Evolutionary conservation across 257 asterid species (phyloP), one percentile per base, ranked within the genome.

Genomic region (Fraxinus quadrangulata): DNA sequence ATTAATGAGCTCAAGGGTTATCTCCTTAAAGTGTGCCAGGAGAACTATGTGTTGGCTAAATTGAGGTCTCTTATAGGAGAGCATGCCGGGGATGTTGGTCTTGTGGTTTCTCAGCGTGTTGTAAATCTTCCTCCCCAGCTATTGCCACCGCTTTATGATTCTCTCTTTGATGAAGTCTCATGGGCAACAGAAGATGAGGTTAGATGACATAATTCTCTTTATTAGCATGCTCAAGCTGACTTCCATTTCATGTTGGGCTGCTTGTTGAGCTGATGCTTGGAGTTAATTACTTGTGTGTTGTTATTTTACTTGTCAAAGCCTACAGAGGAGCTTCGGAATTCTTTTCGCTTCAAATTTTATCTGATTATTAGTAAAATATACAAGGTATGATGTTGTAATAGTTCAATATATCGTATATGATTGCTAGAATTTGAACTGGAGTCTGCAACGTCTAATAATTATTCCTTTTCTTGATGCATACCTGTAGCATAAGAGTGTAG

Each of bases 121-220:
- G 94, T 89, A 36, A 93, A 96, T 85, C 96, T 93, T 79, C 97
- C 99, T 19, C 94, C 97, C 79, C 96, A 92, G 88, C 93, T 96
- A 59, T 83, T 92, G 86, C 99, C 98, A 61, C 98, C 87, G 28
- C 91, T 93, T 81, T 96, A 96, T 82, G 97, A 89, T 84, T 92
- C 83, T 68, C 89, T 96, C 56, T 96, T 96, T 81, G 94, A 92
- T 81, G 99, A 96, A 87, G 81, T 96, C 42, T 87, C 88, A 42
- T 93, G 97, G 97, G 98, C 97, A 63, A 89, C 93, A 4, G 94
- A 92, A 88, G 98, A 93, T 81, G 99, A 93, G 97, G 98, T 94
- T 82, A 84, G 82, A 70, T 24, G 77, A 68, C 66, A 74, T n/a
- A 28, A 34, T 71, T 69, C 39, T 34, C 5, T 77, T 78, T 71